Conservation (phyloP, 2,329 filamentous ascomycete genomes). For the Colletotrichum sp. region DNA sequence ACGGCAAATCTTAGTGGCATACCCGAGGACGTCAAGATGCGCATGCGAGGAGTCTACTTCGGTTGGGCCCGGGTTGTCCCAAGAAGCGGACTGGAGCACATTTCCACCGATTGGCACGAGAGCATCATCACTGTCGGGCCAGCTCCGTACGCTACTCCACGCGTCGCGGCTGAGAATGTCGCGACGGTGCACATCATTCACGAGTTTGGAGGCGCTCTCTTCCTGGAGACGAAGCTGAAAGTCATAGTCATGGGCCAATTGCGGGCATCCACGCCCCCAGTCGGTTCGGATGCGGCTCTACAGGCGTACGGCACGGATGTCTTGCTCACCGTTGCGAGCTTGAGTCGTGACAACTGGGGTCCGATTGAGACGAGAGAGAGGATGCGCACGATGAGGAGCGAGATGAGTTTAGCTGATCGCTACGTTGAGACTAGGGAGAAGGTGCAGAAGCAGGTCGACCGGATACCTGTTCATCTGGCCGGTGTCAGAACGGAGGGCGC, state of each 20-base stretch:
- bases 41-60: conserved; percentile 67
- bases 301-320: conserved; percentile 44
- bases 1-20: conserved; percentile 60
- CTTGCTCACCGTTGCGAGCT: conserved; percentile 47
- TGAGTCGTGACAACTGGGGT: conserved; percentile 52
- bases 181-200: conserved; percentile 60
- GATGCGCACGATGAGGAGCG: conserved; percentile 43
- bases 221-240: conserved; percentile 51
- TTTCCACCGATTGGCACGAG: conserved; percentile 60
- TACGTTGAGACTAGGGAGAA: conserved; percentile 53
- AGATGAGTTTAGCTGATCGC: conserved; percentile 48
- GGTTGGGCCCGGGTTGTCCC: conserved; percentile 63
- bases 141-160: conserved; percentile 47
- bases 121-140: conserved; percentile 63
- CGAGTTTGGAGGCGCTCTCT: conserved; percentile 48
- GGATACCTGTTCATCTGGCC: conserved; percentile 61
- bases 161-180: conserved; percentile 53
- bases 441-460: conserved; percentile 61
- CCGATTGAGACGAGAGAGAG: conserved; percentile 42
- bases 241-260: conserved; percentile 67
- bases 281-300: conserved; percentile 26
- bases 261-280: conserved; percentile 33
- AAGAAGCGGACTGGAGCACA: conserved; percentile 32
- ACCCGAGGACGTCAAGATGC: conserved; percentile 55
- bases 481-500: conserved; percentile 60